Evolutionary conservation across 2,329 filamentous ascomycete genomes (phyloP), one percentile per base, ranked within the genome.

Genomic region (Xylariaceae sp.): DNA sequence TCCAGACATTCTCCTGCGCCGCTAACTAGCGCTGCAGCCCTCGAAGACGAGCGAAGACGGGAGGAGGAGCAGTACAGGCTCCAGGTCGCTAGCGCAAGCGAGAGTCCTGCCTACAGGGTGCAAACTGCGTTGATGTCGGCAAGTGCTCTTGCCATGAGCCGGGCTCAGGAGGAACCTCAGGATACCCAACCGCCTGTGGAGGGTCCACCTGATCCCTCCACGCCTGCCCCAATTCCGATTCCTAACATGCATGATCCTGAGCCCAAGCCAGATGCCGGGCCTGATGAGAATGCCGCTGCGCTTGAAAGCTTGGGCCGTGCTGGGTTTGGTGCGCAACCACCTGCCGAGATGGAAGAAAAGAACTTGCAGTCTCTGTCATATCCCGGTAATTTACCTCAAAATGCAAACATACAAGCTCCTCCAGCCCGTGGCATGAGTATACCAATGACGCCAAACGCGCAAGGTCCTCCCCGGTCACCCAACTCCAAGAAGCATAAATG

Each of bases 401-500:
- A 72, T 34, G 68, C 69, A 9, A 71, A 72, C 57, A 75, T 82
- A 67, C 68, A 76, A 45, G 77, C 79, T 44, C 75, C 79, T 4
- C 75, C 77, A 1, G 63, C 72, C 35, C 79, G 84, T 50, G 80
- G 79, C 34, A 81, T 85, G 76, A 86, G 79, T 67, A 79, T 84
- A 64, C 82, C 84, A 6, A 80, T 84, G 75, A 74, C 80, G 17
- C 74, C 75, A 35, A 75, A 72, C 68, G 65, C 79, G 69, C 72
- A 78, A 64, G 59, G 80, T 68, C 67, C 78, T 56, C 85, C 86
- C 52, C 84, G 85, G 67, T 90, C 91, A 4, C 87, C 89, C 0
- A 87, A 87, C 30, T 75, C 76, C 55, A 97, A 96, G 77, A 93
- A 94, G 70, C 93, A 99, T 77, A 96, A 94, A 74, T 99, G 94